phyloP scores from a whole-genome alignment of 2,329 filamentous ascomycete genomes.

The Didymella lethalis region DNA sequence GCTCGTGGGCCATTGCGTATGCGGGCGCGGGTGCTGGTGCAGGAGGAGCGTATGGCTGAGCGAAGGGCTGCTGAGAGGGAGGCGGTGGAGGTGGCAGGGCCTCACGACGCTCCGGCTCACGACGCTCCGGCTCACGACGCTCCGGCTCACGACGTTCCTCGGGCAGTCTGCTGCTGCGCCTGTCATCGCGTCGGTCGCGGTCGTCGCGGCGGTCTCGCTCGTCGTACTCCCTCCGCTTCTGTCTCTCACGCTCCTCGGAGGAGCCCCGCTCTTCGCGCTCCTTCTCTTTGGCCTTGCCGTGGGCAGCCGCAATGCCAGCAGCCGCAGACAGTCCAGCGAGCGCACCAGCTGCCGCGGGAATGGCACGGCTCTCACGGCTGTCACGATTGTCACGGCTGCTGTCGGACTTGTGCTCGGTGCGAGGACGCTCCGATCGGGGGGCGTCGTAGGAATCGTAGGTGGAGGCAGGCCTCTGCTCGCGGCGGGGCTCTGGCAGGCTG shows the following conservation, averaged over 20 bases:
- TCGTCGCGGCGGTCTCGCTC: conserved; percentile 49
- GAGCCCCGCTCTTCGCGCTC: conserved; percentile 31
- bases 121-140: conserved; percentile 31
- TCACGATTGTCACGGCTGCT: conserved; percentile 26
- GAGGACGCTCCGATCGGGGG: conserved; percentile 30
- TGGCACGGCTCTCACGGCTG: conserved; percentile 32
- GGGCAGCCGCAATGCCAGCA: conserved; percentile 38
- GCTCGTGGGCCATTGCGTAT: conserved; percentile 14
- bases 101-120: conserved; percentile 31
- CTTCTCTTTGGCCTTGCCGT: conserved; percentile 43
- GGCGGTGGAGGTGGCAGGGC: conserved; percentile 28
- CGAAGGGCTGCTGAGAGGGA: conserved; percentile 18
- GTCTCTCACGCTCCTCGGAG: conserved; percentile 34
- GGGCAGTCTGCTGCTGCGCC: conserved; percentile 31
- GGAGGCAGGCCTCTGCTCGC: conserved; percentile 15
- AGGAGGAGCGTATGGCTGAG: conserved; percentile 21
- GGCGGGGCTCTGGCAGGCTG: conserved; percentile 41
- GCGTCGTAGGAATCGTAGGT: conserved; percentile 40
- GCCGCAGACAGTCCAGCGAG: conserved; percentile 39
- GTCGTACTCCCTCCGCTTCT: conserved; percentile 40
- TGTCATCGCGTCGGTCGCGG: conserved; percentile 38
- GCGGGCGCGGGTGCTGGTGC: conserved; percentile 23
- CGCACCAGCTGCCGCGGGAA: conserved; percentile 39
- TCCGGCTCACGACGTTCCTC: conserved; percentile 32
- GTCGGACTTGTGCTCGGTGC: conserved; percentile 37